These are phyloP conservation scores for Nemania sp. DNA, from an alignment of 2,329 filamentous ascomycete species.

Conservation along the genomic window DNA sequence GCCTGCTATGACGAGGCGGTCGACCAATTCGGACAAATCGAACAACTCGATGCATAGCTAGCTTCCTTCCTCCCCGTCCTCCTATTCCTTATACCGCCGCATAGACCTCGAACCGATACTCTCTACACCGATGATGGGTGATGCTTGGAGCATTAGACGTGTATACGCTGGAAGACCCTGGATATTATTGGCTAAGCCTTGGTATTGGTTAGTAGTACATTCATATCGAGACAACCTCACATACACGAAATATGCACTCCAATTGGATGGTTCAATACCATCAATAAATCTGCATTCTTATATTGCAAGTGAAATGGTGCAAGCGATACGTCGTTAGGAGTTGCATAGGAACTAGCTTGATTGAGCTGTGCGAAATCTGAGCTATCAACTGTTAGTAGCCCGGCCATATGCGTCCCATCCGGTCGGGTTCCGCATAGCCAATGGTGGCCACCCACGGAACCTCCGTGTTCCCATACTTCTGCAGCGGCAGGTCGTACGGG, in stretches of 20 bases:
- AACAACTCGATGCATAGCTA: background rate
- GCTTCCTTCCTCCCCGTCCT: background rate
- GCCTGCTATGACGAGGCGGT: background rate
- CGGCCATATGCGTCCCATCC: slow-evolving; percentile 51
- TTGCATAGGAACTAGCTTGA: too few relatives aligned
- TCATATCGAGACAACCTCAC: background rate
- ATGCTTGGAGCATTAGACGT: too few relatives aligned
- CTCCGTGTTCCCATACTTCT: slow-evolving; percentile 64
- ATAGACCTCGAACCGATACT: too few relatives aligned
- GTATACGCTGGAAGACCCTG: slow-evolving; percentile 5
- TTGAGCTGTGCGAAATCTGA: background rate
- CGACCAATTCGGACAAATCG: background rate
- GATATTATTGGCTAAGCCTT: background rate
- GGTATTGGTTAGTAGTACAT: slow-evolving; percentile 1
- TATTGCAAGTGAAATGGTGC: background rate
- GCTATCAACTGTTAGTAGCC: slow-evolving; percentile 3
- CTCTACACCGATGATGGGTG: background rate
- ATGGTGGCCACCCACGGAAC: slow-evolving; percentile 76
- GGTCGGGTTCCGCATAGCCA: slow-evolving; percentile 64
- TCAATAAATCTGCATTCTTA: background rate
- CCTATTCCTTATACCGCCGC: too few relatives aligned
- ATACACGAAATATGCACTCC: background rate
- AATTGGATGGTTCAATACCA: background rate
- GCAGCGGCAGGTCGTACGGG: slow-evolving; percentile 80
- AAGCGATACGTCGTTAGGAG: background rate